Evolutionary conservation across 164 flowering plant species (phyloP), one percentile per base, ranked within the genome.

Genomic region (Annona squamosa): DNA sequence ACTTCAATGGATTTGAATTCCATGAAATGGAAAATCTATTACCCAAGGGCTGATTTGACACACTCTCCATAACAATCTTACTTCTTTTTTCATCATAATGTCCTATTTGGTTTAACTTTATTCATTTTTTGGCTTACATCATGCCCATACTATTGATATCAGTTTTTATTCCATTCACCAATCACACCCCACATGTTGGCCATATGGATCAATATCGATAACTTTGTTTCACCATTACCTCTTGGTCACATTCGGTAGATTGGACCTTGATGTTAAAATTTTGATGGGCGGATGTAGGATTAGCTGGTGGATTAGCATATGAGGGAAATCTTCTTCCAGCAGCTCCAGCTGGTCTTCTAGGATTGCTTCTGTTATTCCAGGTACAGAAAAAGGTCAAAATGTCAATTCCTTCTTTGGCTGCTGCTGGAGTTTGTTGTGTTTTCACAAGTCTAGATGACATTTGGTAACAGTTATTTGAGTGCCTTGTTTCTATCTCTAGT

Each of bases 321-420:
- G 74, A 85, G 68, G 81, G 92, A 72, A 94, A 94, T 85, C 76
- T 90, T n/a, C 57, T 87, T 68, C 84, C 93, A 72, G 97, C 94
- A 63, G 90, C 82, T 41, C 97, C 97, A 61, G 75, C 87, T 77
- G 98, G 98, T 68, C 89, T 94, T 18, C 87, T 92, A 74, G 98
- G 97, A 62, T 79, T 94, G 65, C 92, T 94, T 67, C 78, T 94
- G 37, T 68, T 94, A 75, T 80, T 91, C 78, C 98, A 93, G 95
- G 98, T 91, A 85, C 46, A 71, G 26, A 63, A 17, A 17, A 26
- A 66, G 17, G 68, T n/a, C 17, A 17, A 66, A 42, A 66, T 12
- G 12, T 2, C 68, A 9, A 13, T 52, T 52, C 13, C 67, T 64
- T 37, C 44, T 9, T 17, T 42, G 12, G 9, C 13, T 52, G 13